Conservation (phyloP, 73 alveolate species). For the Paramecium biaurelia region DNA sequence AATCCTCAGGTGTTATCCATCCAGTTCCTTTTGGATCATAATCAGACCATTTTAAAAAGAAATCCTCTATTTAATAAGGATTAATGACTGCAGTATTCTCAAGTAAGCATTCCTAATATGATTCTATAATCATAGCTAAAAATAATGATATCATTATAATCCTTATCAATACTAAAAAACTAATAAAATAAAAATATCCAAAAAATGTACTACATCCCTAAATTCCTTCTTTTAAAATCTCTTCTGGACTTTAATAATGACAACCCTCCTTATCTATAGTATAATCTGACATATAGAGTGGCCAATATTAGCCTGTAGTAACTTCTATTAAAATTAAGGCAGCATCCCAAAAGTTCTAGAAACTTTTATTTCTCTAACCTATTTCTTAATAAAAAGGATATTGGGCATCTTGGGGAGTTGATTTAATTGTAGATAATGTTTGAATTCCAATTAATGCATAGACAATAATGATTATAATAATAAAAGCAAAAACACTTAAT, state of each 20-base stretch:
- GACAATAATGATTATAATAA: not conserved
- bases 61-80: slow-evolving; percentile 3
- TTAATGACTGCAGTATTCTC: slow-evolving; percentile 64
- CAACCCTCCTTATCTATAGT: not conserved
- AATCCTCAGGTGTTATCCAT: slow-evolving; percentile 46
- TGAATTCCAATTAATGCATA: slow-evolving; percentile 38
- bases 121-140: slow-evolving; percentile 32
- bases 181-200: not conserved
- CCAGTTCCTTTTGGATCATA: slow-evolving; percentile 63
- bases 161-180: not conserved
- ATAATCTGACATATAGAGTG: not conserved
- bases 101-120: slow-evolving; percentile 21
- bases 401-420: not conserved
- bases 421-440: not conserved
- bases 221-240: not conserved
- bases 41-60: slow-evolving; percentile 53
- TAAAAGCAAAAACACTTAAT: slow-evolving; percentile 16
- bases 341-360: slow-evolving; percentile 27
- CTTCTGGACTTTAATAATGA: not conserved
- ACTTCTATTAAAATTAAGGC: not conserved
- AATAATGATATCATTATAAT: slow-evolving; percentile 17
- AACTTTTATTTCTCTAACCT: not conserved
- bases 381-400: not conserved
- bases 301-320: slow-evolving; percentile 28
- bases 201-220: slow-evolving; percentile 47